These are phyloP conservation scores for Nosema bombycis DNA, from an alignment of 371 early-diverging fungal genomes.

Conservation along the genomic window DNA sequence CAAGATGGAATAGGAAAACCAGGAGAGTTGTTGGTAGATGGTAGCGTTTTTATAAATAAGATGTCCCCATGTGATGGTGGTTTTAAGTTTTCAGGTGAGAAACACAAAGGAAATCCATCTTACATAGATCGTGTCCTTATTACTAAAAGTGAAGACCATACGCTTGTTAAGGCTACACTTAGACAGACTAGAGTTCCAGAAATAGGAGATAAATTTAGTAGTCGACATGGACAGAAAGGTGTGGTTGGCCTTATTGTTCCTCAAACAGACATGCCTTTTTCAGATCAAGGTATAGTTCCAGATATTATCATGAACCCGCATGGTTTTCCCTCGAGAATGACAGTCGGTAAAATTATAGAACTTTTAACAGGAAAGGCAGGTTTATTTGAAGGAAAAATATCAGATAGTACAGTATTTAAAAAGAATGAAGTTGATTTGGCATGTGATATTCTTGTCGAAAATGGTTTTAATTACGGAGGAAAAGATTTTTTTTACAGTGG, in stretches of 20 bases:
- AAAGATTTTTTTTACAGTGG: constrained; percentile 75
- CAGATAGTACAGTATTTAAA: constrained; percentile 79
- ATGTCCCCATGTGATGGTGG: constrained; percentile 69
- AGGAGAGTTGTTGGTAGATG: constrained; percentile 72
- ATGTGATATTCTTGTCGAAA: constrained; percentile 77
- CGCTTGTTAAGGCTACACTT: constrained; percentile 81
- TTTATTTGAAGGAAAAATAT: constrained; percentile 79
- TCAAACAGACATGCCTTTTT: constrained; percentile 96
- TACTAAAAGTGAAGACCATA: constrained; percentile 82
- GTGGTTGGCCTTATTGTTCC: constrained; percentile 90
- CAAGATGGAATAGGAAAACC: constrained; percentile 79
- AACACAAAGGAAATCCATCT: constrained; percentile 56
- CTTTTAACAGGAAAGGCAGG: constrained; percentile 92
- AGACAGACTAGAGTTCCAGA: constrained; percentile 92
- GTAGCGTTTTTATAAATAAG: constrained; percentile 74
- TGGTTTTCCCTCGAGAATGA: constrained; percentile 99
- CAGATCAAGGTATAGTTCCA: constrained; percentile 84
- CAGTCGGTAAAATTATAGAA: constrained; percentile 98
- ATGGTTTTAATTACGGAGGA: constrained; percentile 94
- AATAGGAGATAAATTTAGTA: constrained; percentile 97
- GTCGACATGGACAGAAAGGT: constrained; percentile 98
- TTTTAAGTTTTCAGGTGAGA: constrained; percentile 69
- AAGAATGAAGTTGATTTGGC: constrained; percentile 88
- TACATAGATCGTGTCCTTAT: constrained; percentile 72
- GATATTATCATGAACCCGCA: constrained; percentile 99